Evolutionary conservation across 208 protist genomes (phyloP).

Genomic region (Blechomonas ayalai): DNA sequence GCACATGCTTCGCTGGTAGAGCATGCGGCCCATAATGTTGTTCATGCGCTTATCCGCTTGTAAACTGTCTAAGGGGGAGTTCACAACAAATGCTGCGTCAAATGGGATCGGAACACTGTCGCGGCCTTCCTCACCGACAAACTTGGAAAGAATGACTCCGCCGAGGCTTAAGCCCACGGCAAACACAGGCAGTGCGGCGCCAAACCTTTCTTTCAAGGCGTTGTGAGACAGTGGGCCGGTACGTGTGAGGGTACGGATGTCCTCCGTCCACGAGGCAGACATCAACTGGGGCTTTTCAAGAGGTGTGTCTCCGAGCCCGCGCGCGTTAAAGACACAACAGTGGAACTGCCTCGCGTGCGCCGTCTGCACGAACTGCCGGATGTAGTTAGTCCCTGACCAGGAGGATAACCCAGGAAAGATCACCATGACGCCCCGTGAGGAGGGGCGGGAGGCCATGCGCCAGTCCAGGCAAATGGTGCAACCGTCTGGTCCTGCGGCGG

Average conservation of each 20-base stretch:
- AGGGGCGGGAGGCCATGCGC: constrained; percentile 11
- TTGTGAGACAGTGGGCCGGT: constrained; percentile 14
- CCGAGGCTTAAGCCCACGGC: constrained; percentile 69
- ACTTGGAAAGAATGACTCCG: constrained; percentile 63
- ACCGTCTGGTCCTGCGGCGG: constrained; percentile 34
- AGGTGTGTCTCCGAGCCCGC: constrained; percentile 64
- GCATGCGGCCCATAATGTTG: constrained; percentile 2
- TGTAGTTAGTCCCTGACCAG: constrained; percentile 67
- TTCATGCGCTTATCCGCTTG: constrained; percentile 24
- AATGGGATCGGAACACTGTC: constrained; percentile 8
- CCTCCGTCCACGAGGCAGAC: constrained; percentile 55
- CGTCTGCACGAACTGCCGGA: constrained; percentile 45
- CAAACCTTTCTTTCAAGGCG: constrained; percentile 20
- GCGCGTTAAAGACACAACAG: constrained; percentile 60
- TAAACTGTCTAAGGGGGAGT: constrained; percentile 49
- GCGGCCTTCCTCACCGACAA: constrained; percentile 36
- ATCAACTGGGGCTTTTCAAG: constrained; percentile 55
- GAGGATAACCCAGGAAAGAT: constrained; percentile 71
- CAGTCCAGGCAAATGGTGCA: constrained; percentile 73
- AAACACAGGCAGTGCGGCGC: constrained; percentile 21
- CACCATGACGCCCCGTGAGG: constrained; percentile 37
- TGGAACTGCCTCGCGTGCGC: constrained; percentile 39
- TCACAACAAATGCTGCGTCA: constrained; percentile 40
- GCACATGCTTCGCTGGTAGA: constrained; percentile 59
- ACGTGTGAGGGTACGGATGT: constrained; percentile 32